These are phyloP conservation scores for Leccinum incarnatum DNA, from an alignment of 768 basidiomycete species.

Conservation along the genomic window DNA sequence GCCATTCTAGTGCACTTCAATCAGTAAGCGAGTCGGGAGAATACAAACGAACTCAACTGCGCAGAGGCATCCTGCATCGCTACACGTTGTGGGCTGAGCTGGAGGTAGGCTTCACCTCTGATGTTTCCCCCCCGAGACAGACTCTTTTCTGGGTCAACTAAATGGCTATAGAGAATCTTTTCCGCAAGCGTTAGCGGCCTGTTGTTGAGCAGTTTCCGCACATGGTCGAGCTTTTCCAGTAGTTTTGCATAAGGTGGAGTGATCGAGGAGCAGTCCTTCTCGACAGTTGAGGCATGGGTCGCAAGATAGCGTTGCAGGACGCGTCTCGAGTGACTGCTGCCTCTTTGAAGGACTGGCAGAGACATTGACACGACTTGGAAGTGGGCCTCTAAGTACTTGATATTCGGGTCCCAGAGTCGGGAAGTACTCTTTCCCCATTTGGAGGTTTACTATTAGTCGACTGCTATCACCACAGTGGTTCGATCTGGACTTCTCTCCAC, in stretches of 20 bases:
- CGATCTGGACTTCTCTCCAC: constrained; percentile 53
- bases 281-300: constrained; percentile 39
- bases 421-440: not conserved
- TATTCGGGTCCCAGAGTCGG: not conserved
- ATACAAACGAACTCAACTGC: constrained; percentile 54
- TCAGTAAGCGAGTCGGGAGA: constrained; percentile 11
- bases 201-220: constrained; percentile 63
- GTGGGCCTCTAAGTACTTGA: not conserved
- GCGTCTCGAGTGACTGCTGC: constrained; percentile 8
- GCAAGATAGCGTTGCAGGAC: constrained; percentile 35
- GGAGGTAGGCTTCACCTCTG: constrained; percentile 86
- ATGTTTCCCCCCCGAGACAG: constrained; percentile 64
- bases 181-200: constrained; percentile 92
- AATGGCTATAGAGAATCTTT: constrained; percentile 95
- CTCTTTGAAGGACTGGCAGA: constrained; percentile 18
- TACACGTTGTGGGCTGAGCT: constrained; percentile 87
- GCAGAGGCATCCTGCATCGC: constrained; percentile 97
- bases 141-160: constrained; percentile 72
- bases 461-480: constrained; percentile 55
- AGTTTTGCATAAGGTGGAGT: constrained; percentile 82
- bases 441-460: not conserved
- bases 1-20: constrained; percentile 62
- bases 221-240: constrained; percentile 64
- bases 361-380: constrained; percentile 17
- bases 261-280: constrained; percentile 67